Base-by-base conservation (phyloP, 345 rosid genomes). In the Lepidium africanum region DNA sequence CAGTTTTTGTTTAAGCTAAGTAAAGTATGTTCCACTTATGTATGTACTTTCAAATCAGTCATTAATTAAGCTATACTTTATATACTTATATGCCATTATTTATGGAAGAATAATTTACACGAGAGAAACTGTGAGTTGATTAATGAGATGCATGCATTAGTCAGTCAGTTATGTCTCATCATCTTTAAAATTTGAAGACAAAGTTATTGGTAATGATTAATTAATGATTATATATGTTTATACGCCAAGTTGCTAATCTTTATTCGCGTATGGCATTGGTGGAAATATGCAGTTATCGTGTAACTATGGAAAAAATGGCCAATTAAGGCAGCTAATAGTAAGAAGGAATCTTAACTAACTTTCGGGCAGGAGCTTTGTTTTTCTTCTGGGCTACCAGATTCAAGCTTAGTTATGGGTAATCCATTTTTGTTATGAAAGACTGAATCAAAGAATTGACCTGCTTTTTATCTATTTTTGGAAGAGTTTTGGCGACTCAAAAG, bases 241-340 rank as follows among this genome's bases (percentile, higher is more conserved):
- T 54, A 25, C 16, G 51, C 7, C 49, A 73, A 73, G 72, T 66
- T 66, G 67, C 36, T 73, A 59, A 51, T 66, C 48, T 73, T 73
- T 66, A 66, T 66, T 66, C 77, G 59, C 57, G 7, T 43, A 25
- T 35, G 35, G 5, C 16, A 73, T 66, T 59, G 68, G 63, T 59
- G 62, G 63, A 59, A 59, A 15, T 59, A 67, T 42, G 27, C 36
- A 37, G 7, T 73, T 58, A 43, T 59, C 14, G 39, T 54, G 7
- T 66, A 66, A 15, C 21, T 40, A 49, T 30, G 25, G 16, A 15
- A 15, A 40, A 15, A 7, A 73, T 17, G 11, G 41, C 23, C 3
- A 49, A 58, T 49, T 40, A 49, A 12, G 14, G 11, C 11, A 57
- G 25, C 47, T 12, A 36, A 12, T 45, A 54, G 57, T 38, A 63